Base-by-base conservation (phyloP, 306 rosid genomes). In the Cyamopsis tetragonoloba region DNA sequence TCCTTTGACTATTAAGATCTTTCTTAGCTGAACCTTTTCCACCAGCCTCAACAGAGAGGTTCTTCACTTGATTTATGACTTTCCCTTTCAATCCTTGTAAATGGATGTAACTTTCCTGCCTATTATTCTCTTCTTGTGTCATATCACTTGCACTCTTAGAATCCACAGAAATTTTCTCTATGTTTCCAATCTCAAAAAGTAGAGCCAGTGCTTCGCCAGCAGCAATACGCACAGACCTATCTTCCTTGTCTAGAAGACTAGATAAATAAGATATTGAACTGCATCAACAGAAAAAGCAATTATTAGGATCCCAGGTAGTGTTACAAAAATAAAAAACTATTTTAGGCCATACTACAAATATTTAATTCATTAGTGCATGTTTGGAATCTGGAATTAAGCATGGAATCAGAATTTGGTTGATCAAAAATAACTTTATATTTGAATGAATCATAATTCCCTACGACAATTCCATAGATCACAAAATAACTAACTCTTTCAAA, bases 161-260 rank as follows among this genome's bases (percentile, higher is more conserved):
- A 69, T 73, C 85, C 4, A 59, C 77, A 14, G 81, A 79, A 74
- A 82, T 79, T 71, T 84, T 87, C 32, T 89, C 97, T 43, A 80
- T 47, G 54, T 55, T 65, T 63, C 98, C 98, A 51, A 64, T 77
- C 74, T 93, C 98, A 80, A 93, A 93, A 50, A 86, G 77, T 68
- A 93, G 76, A 63, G 97, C 97, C 75, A 93, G 78, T 1, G 98
- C 98, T 82, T 93, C 91, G 34, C 98, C 98, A 56, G 98, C 90
- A 79, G 93, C 96, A 54, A 89, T 93, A 56, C 98, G 89, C 11
- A 88, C 73, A 48, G 92, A 77, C 24, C 98, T 87, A 42, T 93
- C 98, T 62, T 88, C 97, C 82, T 88, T 93, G 59, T 93, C 97
- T 44, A 93, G 89, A 59, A 93, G 91, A 71, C 86, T 59, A 13